Conservation (phyloP, 2,329 filamentous ascomycete species). For the Fusarium sororula region DNA sequence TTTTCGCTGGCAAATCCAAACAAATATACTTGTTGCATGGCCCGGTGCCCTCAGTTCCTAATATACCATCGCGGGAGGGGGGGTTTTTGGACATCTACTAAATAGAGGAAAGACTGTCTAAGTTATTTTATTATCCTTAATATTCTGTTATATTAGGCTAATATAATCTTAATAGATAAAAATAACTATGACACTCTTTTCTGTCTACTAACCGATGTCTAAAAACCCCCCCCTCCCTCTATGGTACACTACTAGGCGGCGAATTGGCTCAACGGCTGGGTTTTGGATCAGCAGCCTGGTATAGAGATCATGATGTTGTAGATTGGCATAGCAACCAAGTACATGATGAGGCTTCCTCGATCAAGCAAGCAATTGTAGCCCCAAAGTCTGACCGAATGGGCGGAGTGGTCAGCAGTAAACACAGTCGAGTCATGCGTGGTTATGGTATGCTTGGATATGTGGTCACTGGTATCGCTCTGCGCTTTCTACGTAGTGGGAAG, state of each 20-base stretch:
- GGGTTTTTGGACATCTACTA: too few relatives aligned
- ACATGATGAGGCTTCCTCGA: background rate
- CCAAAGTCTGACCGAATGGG: background rate
- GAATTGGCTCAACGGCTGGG: background rate
- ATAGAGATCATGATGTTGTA: background rate
- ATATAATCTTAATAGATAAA: too few relatives aligned
- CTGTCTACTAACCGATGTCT: too few relatives aligned
- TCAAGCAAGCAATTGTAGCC: constrained; percentile 1
- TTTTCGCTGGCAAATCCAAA: background rate
- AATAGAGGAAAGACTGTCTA: too few relatives aligned
- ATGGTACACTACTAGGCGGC: background rate
- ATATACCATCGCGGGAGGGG: too few relatives aligned
- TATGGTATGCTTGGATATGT: background rate
- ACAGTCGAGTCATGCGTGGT: background rate
- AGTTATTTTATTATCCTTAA: too few relatives aligned
- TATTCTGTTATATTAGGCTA: too few relatives aligned
- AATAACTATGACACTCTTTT: too few relatives aligned
- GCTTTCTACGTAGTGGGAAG: background rate
- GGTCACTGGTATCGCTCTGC: background rate
- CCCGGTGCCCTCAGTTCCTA: background rate
- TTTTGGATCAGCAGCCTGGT: background rate
- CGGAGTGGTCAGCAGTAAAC: background rate
- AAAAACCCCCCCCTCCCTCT: too few relatives aligned
- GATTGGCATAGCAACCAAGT: background rate
- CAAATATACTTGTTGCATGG: background rate